Evolutionary conservation across 176 grass and related monocot genomes (phyloP), one percentile per base, ranked within the genome.

Genomic region (Carex myosuroides): DNA sequence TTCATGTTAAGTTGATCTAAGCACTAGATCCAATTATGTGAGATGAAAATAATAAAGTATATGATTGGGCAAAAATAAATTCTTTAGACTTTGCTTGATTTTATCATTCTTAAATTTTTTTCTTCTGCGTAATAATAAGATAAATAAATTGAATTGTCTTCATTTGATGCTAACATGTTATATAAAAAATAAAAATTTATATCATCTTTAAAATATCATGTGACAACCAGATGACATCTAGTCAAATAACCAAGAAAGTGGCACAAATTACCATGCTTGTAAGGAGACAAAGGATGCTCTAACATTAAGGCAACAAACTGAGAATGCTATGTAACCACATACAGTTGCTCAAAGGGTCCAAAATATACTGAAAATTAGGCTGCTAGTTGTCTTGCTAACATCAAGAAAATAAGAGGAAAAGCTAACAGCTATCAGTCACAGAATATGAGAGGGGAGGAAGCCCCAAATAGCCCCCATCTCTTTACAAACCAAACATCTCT

Each of bases 401-500:
- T 77, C 24, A 33, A 77, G 50, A 56, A 77, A 56, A 13, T 55
- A 32, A 12, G 8, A 56, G 12, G 5, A 70, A 56, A 56, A 18
- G 13, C 73, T 77, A 77, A 56, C 10, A 30, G 39, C 63, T 65
- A 65, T 66, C 60, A 44, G 57, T 81, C 78, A 61, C 78, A 55
- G 21, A 54, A 68, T n/a, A 29, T 66, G 44, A 41, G 39, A 81
- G 64, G 41, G 16, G 29, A 67, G 64, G 68, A 44, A 83, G 41
- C 58, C 60, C 60, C 41, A 29, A 44, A 67, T 11, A 22, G 64
- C 13, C 58, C 58, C 58, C 55, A 60, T 18, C 35, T 32, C 37
- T 52, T 83, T 65, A 68, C 80, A 83, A 82, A 68, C 32, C 55
- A 59, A 35, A 44, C 21, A 68, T 18, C 73, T 57, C 50, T 57